Evolutionary conservation across 163 green algal species (phyloP).

Genomic region (Volvox carteri): DNA sequence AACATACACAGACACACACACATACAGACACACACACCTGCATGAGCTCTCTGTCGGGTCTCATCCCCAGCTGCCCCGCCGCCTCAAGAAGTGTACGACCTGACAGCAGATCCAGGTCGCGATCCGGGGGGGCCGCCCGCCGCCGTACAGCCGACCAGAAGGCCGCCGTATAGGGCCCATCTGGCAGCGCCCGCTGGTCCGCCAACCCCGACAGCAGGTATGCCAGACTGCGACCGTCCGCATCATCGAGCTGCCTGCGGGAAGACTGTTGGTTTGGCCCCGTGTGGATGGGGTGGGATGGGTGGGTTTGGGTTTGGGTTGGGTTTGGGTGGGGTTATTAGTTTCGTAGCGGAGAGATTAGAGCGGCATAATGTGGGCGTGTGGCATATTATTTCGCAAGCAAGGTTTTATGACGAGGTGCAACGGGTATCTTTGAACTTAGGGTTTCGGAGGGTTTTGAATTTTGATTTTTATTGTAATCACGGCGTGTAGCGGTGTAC

Average conservation of each 20-base stretch:
- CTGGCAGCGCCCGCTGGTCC: background rate
- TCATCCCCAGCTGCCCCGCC: constrained; percentile 10
- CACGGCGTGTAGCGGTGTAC: no score
- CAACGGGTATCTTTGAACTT: no score
- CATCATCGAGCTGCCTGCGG: constrained; percentile 3
- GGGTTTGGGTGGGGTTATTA: no score
- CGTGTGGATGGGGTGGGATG: no score
- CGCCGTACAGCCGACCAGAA: constrained; percentile 13
- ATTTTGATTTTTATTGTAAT: no score
- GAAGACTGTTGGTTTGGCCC: constrained; percentile 15
- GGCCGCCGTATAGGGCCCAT: background rate
- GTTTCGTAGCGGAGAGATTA: no score
- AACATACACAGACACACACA: no score
- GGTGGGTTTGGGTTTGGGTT: no score
- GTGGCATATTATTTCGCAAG: no score
- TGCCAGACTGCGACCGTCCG: background rate
- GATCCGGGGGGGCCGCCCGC: background rate
- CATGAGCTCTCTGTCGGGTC: constrained; percentile 13
- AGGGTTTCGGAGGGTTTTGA: no score
- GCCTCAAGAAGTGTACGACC: background rate
- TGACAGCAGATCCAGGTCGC: background rate
- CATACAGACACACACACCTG: constrained; percentile 25
- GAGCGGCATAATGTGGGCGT: no score
- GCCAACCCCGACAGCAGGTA: constrained; percentile 8
- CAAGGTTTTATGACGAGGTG: no score